Evolutionary conservation across 768 basidiomycete species (phyloP), one percentile per base, ranked within the genome.

Genomic region (Coprinopsis strossmayeri): DNA sequence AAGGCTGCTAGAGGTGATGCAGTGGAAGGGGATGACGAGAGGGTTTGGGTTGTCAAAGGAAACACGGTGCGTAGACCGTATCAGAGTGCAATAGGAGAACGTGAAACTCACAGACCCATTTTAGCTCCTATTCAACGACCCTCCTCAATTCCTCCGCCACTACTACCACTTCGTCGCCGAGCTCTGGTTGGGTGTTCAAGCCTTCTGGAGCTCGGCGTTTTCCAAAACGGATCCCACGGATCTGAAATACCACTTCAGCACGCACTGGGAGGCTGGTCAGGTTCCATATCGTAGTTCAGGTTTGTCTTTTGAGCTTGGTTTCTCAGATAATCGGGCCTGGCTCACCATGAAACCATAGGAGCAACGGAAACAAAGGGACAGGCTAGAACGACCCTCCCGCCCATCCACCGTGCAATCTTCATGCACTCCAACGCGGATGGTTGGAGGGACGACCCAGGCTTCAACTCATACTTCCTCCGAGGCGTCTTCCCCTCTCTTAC

Each of bases 91-190:
- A 27, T 34, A 24, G 37, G 37, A 37, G 12, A 28, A 17, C 23
- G 13, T 43, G 11, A 13, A 12, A 24, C 15, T 32, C 15, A 15
- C n/a, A 11, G 38, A 37, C 37, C 28, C 15, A 3, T 27, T 40
- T 15, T 38, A 81, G 79, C 54, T 80, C 10, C 61, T 81, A 30
- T 71, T 83, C 57, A 86, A 86, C 59, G 87, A 88, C 51, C 84
- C 87, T 0, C 49, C 62, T 1, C 86, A 89, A 58, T 87, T 92
- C 72, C 73, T 91, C n/a, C 69, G 72, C 37, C 91, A 92, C 61
- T 92, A 91, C 63, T 92, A 91, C 64, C 91, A 92, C 64, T 83
- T 89, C 51, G 85, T 84, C 27, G 91, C 85, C 0, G 91, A 93
- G 60, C 78, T 89, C 40, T 67, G 89, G 48, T 69, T 91, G 26